Conservation (phyloP, 495 filamentous ascomycete genomes). For the Chlorociboria aeruginascens region DNA sequence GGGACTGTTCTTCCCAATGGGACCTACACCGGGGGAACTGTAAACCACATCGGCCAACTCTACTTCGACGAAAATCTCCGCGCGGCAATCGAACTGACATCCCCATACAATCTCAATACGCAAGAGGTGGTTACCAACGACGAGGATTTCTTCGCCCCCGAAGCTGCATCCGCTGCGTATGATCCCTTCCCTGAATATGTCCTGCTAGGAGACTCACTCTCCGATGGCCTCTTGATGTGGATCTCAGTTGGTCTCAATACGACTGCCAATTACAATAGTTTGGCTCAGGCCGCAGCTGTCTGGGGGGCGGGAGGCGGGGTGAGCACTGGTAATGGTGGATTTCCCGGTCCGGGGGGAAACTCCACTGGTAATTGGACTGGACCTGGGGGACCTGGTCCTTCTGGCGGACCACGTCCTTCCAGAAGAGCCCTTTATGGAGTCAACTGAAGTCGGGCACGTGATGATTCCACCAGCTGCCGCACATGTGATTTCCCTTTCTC, state of each 20-base stretch:
- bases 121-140: conserved; percentile 37
- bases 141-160: conserved; percentile 38
- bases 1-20: conserved; percentile 32
- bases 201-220: conserved; percentile 38
- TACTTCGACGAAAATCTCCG: conserved; percentile 50
- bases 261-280: not conserved
- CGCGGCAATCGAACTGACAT: conserved; percentile 28
- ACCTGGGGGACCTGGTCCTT: too few species aligned
- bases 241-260: not conserved
- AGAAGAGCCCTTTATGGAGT: too few species aligned
- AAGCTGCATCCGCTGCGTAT: conserved; percentile 32
- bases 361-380: too few species aligned
- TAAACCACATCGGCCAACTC: conserved; percentile 47
- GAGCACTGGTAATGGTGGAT: too few species aligned
- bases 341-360: too few species aligned
- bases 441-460: too few species aligned
- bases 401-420: too few species aligned
- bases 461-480: too few species aligned
- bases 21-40: conserved; percentile 34
- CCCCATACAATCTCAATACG: conserved; percentile 45
- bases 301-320: not conserved
- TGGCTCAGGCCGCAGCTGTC: not conserved
- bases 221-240: conserved; percentile 42
- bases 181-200: conserved; percentile 48
- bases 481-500: too few species aligned